Base-by-base conservation (phyloP, 371 early-diverging fungal species). In the Apophysomyces variabilis region DNA sequence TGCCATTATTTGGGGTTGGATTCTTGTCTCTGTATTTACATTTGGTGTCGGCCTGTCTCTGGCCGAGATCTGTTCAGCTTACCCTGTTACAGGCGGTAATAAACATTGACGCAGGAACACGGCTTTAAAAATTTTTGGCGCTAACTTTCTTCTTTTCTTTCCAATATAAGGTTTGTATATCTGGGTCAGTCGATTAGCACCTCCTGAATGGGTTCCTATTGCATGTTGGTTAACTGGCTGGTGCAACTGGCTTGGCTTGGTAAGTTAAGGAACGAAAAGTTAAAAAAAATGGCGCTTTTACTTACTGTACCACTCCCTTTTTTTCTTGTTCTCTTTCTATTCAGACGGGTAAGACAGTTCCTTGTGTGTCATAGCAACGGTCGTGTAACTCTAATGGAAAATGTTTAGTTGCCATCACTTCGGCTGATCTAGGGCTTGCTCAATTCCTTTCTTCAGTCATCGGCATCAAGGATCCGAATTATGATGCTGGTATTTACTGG, bases 21-120 rank as follows among this genome's bases (percentile, higher is more conserved):
- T 89, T 37, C 54, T 87, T 18, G 86, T 86, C 16, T 78, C 84
- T n/a, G 47, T 82, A 60, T 86, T 88, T 60, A 87, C 88, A 3
- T 73, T 89, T 70, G 75, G 78, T 62, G 81, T 89, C 7, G 91
- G 84, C 13, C 66, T 89, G 37, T 84, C 87, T 9, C 66, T 90
- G 69, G 91, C 91, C 16, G 91, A 91, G 71, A 91, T 91, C 65
- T 89, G 89, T 62, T 87, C 87, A 1, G 84, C 90, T 11, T 87
- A 79, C 70, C 91, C 91, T 6, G 83, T 87, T 12, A 84, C 88
- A 12, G 91, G 91, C 16, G 86, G 86, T 32, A 26, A 26, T 26
- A 63, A 83, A 35, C 86, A 85, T 76, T 39, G 7, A 36, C 38
- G 26, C 26, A 11, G 16, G 35, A 57, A 13, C 38, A 60, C 8